Percentiles rank a stretch among this genome's conserved stretches.
These are phyloP conservation scores for Glycyrrhiza uralensis DNA, from an alignment of 306 rosid species.

Conservation along the genomic window DNA sequence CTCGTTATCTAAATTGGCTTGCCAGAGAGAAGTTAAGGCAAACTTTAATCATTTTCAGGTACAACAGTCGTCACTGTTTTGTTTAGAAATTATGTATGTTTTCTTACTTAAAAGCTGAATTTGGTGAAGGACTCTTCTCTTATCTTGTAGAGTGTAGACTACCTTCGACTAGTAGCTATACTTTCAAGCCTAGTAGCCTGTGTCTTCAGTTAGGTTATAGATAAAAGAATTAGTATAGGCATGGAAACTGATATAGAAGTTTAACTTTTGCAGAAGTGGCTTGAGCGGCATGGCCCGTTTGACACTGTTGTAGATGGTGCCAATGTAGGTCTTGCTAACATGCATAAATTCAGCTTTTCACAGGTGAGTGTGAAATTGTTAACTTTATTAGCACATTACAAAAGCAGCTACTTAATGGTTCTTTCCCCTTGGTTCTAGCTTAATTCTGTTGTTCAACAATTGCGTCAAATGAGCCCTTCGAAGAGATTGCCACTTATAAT, in stretches of 20 bases:
- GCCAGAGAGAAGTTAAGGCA: conserved; percentile 49
- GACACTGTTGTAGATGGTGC: conserved; percentile 97
- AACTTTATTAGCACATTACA: conserved; percentile 8
- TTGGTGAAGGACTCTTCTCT: conserved; percentile 3
- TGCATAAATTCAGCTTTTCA: conserved; percentile 49
- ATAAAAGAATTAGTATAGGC: conserved; percentile 21
- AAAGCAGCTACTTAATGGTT: conserved; percentile 26
- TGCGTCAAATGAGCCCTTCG: conserved; percentile 67
- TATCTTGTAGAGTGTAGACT: conserved; percentile 20
- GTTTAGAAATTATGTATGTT: conserved; percentile 10
- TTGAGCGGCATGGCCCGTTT: conserved; percentile 69
- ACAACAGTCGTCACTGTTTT: conserved; percentile 25
- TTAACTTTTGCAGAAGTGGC: conserved; percentile 79
- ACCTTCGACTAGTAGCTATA: neutral
- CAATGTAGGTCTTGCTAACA: conserved; percentile 58
- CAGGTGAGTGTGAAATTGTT: conserved; percentile 48
- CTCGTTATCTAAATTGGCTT: conserved; percentile 68
- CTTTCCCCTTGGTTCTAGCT: conserved; percentile 59
- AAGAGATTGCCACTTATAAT: conserved; percentile 83
- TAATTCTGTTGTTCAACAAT: conserved; percentile 48
- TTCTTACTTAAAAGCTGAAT: conserved; percentile 14
- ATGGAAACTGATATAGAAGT: conserved; percentile 46
- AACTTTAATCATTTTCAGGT: conserved; percentile 72
- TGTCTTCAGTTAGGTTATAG: conserved; percentile 27
- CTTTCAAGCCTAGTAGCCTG: conserved; percentile 9